phyloP scores from a whole-genome alignment of 2,329 filamentous ascomycete species.

The Sphaceloma murrayae region DNA sequence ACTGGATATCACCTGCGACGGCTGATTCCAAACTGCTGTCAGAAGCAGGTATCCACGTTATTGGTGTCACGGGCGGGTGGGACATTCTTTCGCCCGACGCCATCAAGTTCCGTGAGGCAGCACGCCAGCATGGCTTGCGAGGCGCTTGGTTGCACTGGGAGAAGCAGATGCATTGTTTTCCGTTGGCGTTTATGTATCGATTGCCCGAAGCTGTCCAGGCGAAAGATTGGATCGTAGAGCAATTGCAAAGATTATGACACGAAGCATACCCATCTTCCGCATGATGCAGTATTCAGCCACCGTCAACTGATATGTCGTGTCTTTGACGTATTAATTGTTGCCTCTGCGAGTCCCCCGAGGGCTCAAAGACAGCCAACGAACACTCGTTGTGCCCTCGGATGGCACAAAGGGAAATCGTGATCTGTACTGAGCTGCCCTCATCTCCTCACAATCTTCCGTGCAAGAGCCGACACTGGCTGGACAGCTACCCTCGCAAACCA shows the following conservation, averaged over 20 bases:
- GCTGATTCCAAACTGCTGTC: slow-evolving; percentile 35
- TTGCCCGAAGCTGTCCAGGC: slow-evolving; percentile 40
- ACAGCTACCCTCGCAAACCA: slow-evolving; percentile 52
- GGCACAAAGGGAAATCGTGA: no score
- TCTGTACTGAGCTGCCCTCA: no score
- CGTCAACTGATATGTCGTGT: no score
- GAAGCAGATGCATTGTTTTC: slow-evolving; percentile 52
- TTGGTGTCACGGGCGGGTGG: slow-evolving; percentile 44
- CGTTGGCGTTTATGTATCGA: slow-evolving; percentile 41
- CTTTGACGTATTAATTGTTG: no score
- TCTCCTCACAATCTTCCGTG: neutral
- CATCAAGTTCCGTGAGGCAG: slow-evolving; percentile 39
- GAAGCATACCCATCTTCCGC: no score
- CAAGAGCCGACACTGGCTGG: slow-evolving; percentile 13
- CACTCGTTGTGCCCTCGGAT: no score
- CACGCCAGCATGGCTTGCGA: slow-evolving; percentile 34
- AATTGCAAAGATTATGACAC: slow-evolving; percentile 8
- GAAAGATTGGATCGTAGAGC: slow-evolving; percentile 38
- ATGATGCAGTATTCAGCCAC: no score
- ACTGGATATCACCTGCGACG: slow-evolving; percentile 40
- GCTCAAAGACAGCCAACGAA: no score
- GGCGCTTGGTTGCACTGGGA: slow-evolving; percentile 52
- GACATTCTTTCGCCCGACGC: slow-evolving; percentile 48
- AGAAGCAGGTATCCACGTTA: slow-evolving; percentile 37
- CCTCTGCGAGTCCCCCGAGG: no score